Conservation (phyloP, 1,284 basidiomycete species). For the Hemileia vastatrix region DNA sequence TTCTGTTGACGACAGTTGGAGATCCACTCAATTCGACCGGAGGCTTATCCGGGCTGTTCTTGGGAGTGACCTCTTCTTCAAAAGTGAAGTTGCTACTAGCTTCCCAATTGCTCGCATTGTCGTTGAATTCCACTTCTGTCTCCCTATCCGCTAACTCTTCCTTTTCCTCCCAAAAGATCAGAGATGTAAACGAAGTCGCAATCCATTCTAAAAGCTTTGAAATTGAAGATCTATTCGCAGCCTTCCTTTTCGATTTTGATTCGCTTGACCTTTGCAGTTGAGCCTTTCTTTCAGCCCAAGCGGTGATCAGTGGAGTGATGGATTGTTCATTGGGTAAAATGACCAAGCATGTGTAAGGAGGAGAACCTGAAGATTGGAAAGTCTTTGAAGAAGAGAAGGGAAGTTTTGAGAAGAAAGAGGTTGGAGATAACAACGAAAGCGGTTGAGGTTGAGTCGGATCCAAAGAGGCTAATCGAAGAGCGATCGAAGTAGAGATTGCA, state of each 20-base stretch:
- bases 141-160: too few species aligned
- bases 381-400: background rate
- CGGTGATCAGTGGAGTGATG: too few species aligned
- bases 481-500: slow-evolving; percentile 4
- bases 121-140: background rate
- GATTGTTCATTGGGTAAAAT: too few species aligned
- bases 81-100: background rate
- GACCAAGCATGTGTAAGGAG: slow-evolving; percentile 32
- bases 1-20: background rate
- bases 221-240: too few species aligned
- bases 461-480: background rate
- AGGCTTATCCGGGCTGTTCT: background rate
- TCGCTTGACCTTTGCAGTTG: too few species aligned
- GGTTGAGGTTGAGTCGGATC: background rate
- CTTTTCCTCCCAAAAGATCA: too few species aligned
- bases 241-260: too few species aligned
- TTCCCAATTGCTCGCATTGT: background rate
- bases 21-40: background rate
- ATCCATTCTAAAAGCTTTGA: too few species aligned
- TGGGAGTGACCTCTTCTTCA: background rate
- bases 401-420: background rate
- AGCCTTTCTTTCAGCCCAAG: too few species aligned
- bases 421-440: background rate
- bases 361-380: background rate
- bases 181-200: too few species aligned